Evolutionary conservation across 495 filamentous ascomycete species (phyloP), one percentile per base, ranked within the genome.

Genomic region (Daldinia childiae): DNA sequence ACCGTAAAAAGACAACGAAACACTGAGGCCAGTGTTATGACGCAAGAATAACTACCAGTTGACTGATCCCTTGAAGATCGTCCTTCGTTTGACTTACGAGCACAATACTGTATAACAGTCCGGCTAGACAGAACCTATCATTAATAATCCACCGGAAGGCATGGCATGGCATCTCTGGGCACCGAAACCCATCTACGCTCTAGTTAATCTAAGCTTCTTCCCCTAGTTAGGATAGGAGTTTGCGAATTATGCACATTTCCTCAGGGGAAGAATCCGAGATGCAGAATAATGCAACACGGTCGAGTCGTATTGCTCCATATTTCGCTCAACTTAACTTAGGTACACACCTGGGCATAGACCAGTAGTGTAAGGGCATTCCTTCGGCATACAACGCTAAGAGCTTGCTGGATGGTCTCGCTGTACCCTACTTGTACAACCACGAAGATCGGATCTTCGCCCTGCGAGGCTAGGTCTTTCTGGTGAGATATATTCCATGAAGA

Each of bases 21-120:
- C 32, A 48, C 32, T 36, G 36, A 73, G 52, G 50, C 50, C 43
- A 66, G 39, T 30, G 64, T 58, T 39, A 69, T 66, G 34, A 68
- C 58, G 59, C 56, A 64, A 41, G 41, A 59, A 68, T 55, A 50
- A 56, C 59, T 21, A 21, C 36, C 29, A 30, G 43, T 48, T 41
- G 56, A 54, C 57, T 54, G 43, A 59, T 60, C 41, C 64, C 41
- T 54, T n/a, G 24, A 30, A 57, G 58, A 68, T 57, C 39, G 50
- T 30, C 34, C 24, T 45, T 61, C 19, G 26, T 26, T 48, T 39
- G 51, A 50, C 43, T 58, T 51, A 62, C 48, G 30, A 14, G 56
- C n/a, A 39, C 62, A 62, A 56, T 51, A 19, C 48, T 30, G 68
- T 71, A 71, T 24, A 54, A 54, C 21, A 24, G 26, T 11, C 24